Evolutionary conservation across 2,329 filamentous ascomycete species (phyloP), one percentile per base, ranked within the genome.

Genomic region (Thelonectria blattea): DNA sequence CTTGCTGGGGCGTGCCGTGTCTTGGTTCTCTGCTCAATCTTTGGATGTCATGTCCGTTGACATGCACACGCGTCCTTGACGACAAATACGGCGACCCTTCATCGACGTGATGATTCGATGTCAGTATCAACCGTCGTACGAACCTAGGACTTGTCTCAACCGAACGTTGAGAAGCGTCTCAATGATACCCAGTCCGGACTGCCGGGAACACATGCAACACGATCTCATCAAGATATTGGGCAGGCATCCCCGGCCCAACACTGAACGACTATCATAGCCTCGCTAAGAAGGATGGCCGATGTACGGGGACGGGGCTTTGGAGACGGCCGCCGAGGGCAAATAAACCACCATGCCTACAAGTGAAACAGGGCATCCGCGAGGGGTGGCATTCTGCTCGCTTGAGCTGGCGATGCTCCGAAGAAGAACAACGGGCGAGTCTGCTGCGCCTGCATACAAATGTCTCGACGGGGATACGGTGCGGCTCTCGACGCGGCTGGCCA

Each of bases 141-240:
- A 24, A 46, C 18, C 9, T 5, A 46, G 42, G 32, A 43, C 32
- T 15, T 34, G 41, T 24, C 42, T 52, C 22, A 48, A 34, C 42
- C 27, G 48, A 56, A 32, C 27, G 34, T 52, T 39, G 52, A 15
- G 42, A 20, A 24, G n/a, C 8, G 20, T 12, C 6, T 45, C 14
- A 37, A 24, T 47, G 15, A 17, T 27, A 15, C 41, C 52, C 11
- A 22, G 48, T 4, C 12, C 34, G 42, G 32, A 34, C 18, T 48
- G 42, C 34, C 42, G 12, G 39, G 39, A 24, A 56, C 27, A 52
- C 64, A 51, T 55, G 45, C 56, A 50, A 18, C 42, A 15, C 52
- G 52, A 66, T 62, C 60, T 60, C 50, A 66, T 62, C 41, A 56
- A 65, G 34, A 68, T 62, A 55, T 54, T 52, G 59, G 60, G 50